Conservation (phyloP, 1,139 yeast species). For the Saccharomyces hybrid region DNA sequence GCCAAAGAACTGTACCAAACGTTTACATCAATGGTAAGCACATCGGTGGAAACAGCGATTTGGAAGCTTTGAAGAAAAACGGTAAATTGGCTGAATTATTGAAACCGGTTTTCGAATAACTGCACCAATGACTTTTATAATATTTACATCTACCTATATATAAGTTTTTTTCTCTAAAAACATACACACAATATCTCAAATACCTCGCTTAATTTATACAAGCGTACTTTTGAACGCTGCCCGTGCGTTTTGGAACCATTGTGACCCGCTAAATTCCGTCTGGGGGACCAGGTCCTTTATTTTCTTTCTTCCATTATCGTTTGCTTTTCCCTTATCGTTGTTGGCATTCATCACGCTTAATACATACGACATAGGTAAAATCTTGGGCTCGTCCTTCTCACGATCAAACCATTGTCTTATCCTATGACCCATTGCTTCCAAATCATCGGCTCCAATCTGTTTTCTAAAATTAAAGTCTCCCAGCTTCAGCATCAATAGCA, state of each 20-base stretch:
- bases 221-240: constrained; percentile 12
- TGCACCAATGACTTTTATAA: not conserved
- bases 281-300: constrained; percentile 22
- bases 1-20: constrained; percentile 91
- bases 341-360: constrained; percentile 16
- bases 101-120: constrained; percentile 12
- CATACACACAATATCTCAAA: not conserved
- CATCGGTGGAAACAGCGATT: constrained; percentile 89
- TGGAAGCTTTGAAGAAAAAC: constrained; percentile 49
- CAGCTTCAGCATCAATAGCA: constrained; percentile 44
- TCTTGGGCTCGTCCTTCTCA: constrained; percentile 22
- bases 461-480: constrained; percentile 47
- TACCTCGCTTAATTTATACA: constrained; percentile 3
- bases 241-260: constrained; percentile 20
- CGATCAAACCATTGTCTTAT: constrained; percentile 20
- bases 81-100: constrained; percentile 37
- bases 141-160: not conserved
- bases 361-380: constrained; percentile 27
- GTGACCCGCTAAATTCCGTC: constrained; percentile 29
- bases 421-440: constrained; percentile 15
- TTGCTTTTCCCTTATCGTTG: constrained; percentile 1
- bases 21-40: constrained; percentile 83
- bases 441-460: constrained; percentile 29
- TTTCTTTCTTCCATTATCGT: constrained; percentile 8
- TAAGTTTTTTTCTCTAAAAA: too few relatives aligned